Percentiles rank a stretch among this genome's conserved stretches.
Evolutionary conservation across 148 eudicot genomes (phyloP).

Genomic region (Chenopodium formosanum): DNA sequence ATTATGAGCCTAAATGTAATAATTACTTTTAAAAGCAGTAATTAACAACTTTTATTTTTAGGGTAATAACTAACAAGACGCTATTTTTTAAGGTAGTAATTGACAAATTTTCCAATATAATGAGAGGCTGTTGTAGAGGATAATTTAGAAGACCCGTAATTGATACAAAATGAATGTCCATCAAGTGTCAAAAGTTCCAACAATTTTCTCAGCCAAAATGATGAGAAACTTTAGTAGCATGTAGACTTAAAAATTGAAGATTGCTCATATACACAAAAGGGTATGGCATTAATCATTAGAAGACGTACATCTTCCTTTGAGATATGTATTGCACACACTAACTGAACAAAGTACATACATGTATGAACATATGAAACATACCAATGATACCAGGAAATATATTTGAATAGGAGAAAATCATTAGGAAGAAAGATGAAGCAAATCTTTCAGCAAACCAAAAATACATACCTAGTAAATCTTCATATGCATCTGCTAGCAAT

Average conservation of each 20-base stretch:
- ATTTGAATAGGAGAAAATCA: not conserved
- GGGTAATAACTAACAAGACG: too few relatives aligned
- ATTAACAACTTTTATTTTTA: too few relatives aligned
- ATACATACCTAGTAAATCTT: slow-evolving; percentile 85
- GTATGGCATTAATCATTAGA: not conserved
- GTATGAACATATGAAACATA: not conserved
- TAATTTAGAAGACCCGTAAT: not conserved
- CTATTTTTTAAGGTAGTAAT: too few relatives aligned
- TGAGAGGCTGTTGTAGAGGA: not conserved
- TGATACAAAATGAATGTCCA: not conserved
- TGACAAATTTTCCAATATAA: too few relatives aligned
- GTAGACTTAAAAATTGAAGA: not conserved
- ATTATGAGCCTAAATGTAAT: too few relatives aligned
- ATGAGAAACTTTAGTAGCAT: not conserved
- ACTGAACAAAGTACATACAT: not conserved
- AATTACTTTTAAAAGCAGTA: too few relatives aligned
- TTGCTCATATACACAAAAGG: not conserved
- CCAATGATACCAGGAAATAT: not conserved
- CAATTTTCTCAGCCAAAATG: not conserved
- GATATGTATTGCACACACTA: not conserved
- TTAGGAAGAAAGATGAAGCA: slow-evolving; percentile 8
- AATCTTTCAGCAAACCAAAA: not conserved
- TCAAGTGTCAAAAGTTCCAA: not conserved
- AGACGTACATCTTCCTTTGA: not conserved
- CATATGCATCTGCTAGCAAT: slow-evolving; percentile 72